Percentiles rank a stretch among this genome's conserved stretches.
Evolutionary conservation across 202 grass and related monocot genomes (phyloP).

Genomic region (Setaria viridis): DNA sequence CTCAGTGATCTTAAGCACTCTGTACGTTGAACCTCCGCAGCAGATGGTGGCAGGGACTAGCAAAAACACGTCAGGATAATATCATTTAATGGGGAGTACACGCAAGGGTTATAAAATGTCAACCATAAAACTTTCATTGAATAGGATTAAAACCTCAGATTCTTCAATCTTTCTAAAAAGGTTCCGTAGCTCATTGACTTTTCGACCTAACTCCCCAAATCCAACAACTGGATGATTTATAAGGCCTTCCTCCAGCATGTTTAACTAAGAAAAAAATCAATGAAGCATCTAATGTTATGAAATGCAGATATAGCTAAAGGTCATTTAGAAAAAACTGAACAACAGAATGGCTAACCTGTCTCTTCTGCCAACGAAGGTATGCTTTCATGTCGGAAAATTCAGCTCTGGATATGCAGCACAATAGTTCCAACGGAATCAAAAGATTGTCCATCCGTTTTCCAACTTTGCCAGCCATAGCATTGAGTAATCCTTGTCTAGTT

Average conservation of each 20-base stretch:
- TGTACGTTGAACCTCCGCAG: slow-evolving; percentile 86
- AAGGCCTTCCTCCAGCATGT: slow-evolving; percentile 99
- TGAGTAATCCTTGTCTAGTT: slow-evolving; percentile 93
- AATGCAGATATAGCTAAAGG: slow-evolving; percentile 32
- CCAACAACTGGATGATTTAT: slow-evolving; percentile 91
- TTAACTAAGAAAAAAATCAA: slow-evolving; percentile 68
- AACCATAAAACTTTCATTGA: slow-evolving; percentile 38
- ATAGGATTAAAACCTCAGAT: slow-evolving; percentile 76
- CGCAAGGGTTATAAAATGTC: slow-evolving; percentile 30
- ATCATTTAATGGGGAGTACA: slow-evolving; percentile 12
- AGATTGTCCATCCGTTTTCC: slow-evolving; percentile 99
- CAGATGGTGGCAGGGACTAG: slow-evolving; percentile 73
- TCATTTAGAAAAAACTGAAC: slow-evolving; percentile 22
- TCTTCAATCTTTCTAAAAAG: slow-evolving; percentile 96
- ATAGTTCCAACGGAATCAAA: slow-evolving; percentile 93
- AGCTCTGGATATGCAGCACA: slow-evolving; percentile 89
- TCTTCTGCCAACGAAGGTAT: slow-evolving; percentile 99
- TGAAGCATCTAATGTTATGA: slow-evolving; percentile 37
- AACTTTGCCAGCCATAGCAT: slow-evolving; percentile 94
- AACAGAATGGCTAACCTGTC: slow-evolving; percentile 73
- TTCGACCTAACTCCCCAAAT: slow-evolving; percentile 90
- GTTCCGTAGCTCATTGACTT: slow-evolving; percentile 87
- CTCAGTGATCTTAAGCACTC: slow-evolving; percentile 85
- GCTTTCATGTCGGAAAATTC: slow-evolving; percentile 99
- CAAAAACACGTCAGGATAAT: slow-evolving; percentile 45